Percentiles rank a stretch among this genome's conserved stretches.
These are phyloP conservation scores for Shiraia sp. DNA, from an alignment of 2,329 filamentous ascomycete species.

Conservation along the genomic window DNA sequence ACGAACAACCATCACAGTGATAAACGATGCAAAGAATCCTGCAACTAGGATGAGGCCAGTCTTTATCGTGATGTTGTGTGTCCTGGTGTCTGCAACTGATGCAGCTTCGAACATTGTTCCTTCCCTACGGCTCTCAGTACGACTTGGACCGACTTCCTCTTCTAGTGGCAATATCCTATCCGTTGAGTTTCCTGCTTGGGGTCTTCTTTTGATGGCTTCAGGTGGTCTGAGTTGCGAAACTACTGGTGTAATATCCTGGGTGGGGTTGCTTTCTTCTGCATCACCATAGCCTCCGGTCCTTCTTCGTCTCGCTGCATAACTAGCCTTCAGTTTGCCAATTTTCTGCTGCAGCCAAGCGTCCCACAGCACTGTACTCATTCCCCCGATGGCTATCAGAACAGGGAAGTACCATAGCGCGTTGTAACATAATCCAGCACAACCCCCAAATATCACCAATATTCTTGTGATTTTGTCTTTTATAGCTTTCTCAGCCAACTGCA, in stretches of 20 bases:
- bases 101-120: constrained; percentile 1
- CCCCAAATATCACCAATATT: constrained; percentile 66
- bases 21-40: constrained; percentile 61
- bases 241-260: constrained; percentile 12
- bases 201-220: constrained; percentile 26
- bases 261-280: constrained; percentile 20
- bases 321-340: constrained; percentile 34
- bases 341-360: constrained; percentile 59
- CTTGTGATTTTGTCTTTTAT: constrained; percentile 68
- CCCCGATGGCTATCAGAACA: constrained; percentile 61
- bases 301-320: constrained; percentile 15
- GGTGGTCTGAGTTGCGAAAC: constrained; percentile 15
- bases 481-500: constrained; percentile 68
- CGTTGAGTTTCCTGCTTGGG: constrained; percentile 18
- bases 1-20: constrained; percentile 58
- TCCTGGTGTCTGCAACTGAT: constrained; percentile 24
- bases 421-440: constrained; percentile 68
- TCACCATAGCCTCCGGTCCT: constrained; percentile 23
- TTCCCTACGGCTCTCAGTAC: constrained; percentile 2
- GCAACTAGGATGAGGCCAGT: constrained; percentile 44
- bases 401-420: constrained; percentile 79
- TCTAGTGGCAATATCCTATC: constrained; percentile 16
- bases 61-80: constrained; percentile 44
- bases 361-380: constrained; percentile 57
- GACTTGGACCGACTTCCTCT: constrained; percentile 6